Percentiles rank a stretch among this genome's conserved stretches.
phyloP scores from a whole-genome alignment of 768 basidiomycete genomes.

The Cystofilobasidium macerans region DNA sequence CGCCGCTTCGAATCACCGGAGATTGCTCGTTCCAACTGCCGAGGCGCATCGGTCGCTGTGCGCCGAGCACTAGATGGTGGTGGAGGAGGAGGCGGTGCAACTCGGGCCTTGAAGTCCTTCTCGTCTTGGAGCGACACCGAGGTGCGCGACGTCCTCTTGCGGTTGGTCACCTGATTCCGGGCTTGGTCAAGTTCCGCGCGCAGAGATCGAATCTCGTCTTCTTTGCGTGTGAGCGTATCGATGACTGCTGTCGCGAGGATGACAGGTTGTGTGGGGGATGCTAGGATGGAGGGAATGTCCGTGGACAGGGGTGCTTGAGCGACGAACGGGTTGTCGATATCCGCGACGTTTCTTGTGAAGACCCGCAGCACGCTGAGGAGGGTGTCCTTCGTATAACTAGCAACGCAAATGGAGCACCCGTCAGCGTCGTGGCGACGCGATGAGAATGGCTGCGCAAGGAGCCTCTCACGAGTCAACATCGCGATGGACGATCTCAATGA shows the following conservation, averaged over 20 bases:
- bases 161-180: conserved; percentile 41
- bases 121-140: conserved; percentile 42
- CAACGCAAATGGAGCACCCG: neutral
- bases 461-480: neutral
- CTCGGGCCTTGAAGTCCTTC: conserved; percentile 58
- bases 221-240: conserved; percentile 56
- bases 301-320: neutral
- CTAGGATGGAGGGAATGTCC: too few relatives aligned
- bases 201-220: conserved; percentile 52
- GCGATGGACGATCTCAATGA: neutral
- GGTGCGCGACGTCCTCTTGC: neutral
- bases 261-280: too few relatives aligned
- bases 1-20: too few relatives aligned
- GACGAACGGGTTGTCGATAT: conserved; percentile 57
- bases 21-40: too few relatives aligned
- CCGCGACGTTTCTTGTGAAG: conserved; percentile 47
- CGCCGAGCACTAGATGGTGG: conserved; percentile 31
- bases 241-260: conserved; percentile 60
- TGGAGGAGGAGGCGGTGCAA: conserved; percentile 56
- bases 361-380: neutral
- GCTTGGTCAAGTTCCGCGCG: conserved; percentile 30
- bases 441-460: neutral
- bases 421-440: neutral
- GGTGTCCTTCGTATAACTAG: neutral
- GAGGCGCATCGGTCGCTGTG: too few relatives aligned